Conservation (phyloP, 2,329 filamentous ascomycete species). For the Ophiostoma tasmaniense region DNA sequence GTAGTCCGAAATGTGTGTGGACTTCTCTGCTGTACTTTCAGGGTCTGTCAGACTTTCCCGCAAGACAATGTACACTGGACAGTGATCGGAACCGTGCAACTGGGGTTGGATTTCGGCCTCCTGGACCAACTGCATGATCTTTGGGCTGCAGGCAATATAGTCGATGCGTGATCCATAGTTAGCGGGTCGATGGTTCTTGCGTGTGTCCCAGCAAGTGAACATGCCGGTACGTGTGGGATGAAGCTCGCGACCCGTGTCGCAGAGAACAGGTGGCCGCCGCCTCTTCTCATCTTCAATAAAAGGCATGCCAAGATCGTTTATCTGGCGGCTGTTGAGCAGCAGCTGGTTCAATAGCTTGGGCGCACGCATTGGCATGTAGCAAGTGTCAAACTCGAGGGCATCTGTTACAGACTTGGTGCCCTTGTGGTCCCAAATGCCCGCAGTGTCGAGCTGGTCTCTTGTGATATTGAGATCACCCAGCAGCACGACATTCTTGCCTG, state of each 20-base stretch:
- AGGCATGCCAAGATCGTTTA: neutral
- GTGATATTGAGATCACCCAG: constrained; percentile 84
- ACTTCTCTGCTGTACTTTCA: constrained; percentile 31
- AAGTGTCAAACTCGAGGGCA: constrained; percentile 51
- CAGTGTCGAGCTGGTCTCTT: constrained; percentile 62
- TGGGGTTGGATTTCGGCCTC: constrained; percentile 82
- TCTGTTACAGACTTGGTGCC: constrained; percentile 62
- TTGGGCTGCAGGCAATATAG: constrained; percentile 75
- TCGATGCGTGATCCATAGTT: constrained; percentile 93
- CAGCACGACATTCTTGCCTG: constrained; percentile 78
- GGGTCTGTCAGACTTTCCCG: constrained; percentile 50
- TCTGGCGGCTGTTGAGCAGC: constrained; percentile 55
- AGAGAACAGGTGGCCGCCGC: constrained; percentile 50
- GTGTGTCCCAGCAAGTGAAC: constrained; percentile 97
- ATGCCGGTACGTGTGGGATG: constrained; percentile 75
- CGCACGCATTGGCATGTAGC: constrained; percentile 64
- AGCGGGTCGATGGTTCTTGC: constrained; percentile 87
- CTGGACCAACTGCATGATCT: constrained; percentile 62
- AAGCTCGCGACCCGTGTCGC: constrained; percentile 76
- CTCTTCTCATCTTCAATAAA: neutral
- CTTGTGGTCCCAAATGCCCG: constrained; percentile 43
- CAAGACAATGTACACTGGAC: constrained; percentile 75
- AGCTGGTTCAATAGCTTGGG: constrained; percentile 79
- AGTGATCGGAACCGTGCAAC: constrained; percentile 91
- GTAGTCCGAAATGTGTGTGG: constrained; percentile 55